These are phyloP conservation scores for Penicillium sp. DNA, from an alignment of 2,329 filamentous ascomycete species.

Conservation along the genomic window DNA sequence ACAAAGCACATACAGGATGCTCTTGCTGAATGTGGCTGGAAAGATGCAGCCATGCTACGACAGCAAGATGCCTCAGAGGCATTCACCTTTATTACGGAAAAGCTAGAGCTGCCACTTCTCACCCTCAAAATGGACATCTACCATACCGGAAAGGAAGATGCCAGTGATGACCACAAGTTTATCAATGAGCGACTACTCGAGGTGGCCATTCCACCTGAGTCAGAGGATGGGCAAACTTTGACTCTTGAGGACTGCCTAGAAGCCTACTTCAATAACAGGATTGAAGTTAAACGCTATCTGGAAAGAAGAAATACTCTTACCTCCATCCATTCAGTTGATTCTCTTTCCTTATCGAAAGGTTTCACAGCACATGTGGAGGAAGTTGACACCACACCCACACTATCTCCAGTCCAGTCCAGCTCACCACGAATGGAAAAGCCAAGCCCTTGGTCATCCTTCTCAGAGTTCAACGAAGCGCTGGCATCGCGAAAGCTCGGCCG, in stretches of 20 bases:
- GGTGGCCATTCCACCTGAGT: constrained; percentile 77
- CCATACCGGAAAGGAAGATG: constrained; percentile 79
- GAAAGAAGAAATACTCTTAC: constrained; percentile 59
- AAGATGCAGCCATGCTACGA: constrained; percentile 68
- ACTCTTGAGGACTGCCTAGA: constrained; percentile 89
- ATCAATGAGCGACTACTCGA: constrained; percentile 88
- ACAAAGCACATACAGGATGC: constrained; percentile 79
- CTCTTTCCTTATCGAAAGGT: constrained; percentile 34
- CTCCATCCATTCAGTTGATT: constrained; percentile 42
- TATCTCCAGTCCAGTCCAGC: constrained; percentile 31
- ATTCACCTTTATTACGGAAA: constrained; percentile 91
- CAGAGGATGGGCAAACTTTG: constrained; percentile 63
- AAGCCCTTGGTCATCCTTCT: constrained; percentile 28
- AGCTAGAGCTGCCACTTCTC: constrained; percentile 78
- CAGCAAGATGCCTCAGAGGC: constrained; percentile 97
- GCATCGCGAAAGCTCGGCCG: constrained; percentile 27
- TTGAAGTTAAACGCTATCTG: constrained; percentile 79
- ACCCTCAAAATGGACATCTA: constrained; percentile 93
- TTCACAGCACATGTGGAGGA: constrained; percentile 45
- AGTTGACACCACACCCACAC: constrained; percentile 38
- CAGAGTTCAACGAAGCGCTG: constrained; percentile 26
- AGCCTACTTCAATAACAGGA: constrained; percentile 89
- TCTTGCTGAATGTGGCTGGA: constrained; percentile 82
- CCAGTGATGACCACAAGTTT: constrained; percentile 87
- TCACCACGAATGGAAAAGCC: constrained; percentile 23